Evolutionary conservation across 345 rosid species (phyloP).

Genomic region (Citrus sp.): DNA sequence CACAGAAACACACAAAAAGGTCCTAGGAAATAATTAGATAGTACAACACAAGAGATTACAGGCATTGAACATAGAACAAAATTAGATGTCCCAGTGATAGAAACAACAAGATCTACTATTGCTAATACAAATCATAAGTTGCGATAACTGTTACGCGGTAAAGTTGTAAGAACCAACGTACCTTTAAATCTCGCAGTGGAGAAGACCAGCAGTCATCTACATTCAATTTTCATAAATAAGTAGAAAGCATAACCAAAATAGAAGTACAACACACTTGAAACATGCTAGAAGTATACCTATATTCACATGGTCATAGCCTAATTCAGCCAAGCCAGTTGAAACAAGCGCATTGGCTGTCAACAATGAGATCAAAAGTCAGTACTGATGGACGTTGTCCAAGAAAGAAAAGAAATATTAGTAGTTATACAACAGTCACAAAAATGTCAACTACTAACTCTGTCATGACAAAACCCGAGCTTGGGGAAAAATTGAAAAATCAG

Average conservation of each 20-base stretch:
- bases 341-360: slow-evolving; percentile 83
- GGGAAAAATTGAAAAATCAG: not conserved
- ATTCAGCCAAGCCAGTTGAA: slow-evolving; percentile 85
- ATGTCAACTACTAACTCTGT: not conserved
- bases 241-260: slow-evolving; percentile 9
- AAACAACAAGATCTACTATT: not conserved
- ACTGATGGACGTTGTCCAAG: not conserved
- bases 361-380: slow-evolving; percentile 17
- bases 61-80: no score
- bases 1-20: no score
- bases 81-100: no score
- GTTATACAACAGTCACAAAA: not conserved
- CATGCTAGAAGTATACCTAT: slow-evolving; percentile 51
- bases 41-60: no score
- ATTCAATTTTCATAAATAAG: slow-evolving; percentile 26
- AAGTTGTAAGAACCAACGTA: slow-evolving; percentile 16
- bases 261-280: slow-evolving; percentile 8
- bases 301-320: slow-evolving; percentile 80
- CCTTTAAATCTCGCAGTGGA: slow-evolving; percentile 56
- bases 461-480: not conserved
- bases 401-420: not conserved
- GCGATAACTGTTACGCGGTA: not conserved
- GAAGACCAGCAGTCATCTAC: slow-evolving; percentile 98
- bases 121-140: not conserved
- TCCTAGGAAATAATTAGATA: no score